phyloP scores from a whole-genome alignment of 495 filamentous ascomycete genomes.

The Penicillium cataractarum region DNA sequence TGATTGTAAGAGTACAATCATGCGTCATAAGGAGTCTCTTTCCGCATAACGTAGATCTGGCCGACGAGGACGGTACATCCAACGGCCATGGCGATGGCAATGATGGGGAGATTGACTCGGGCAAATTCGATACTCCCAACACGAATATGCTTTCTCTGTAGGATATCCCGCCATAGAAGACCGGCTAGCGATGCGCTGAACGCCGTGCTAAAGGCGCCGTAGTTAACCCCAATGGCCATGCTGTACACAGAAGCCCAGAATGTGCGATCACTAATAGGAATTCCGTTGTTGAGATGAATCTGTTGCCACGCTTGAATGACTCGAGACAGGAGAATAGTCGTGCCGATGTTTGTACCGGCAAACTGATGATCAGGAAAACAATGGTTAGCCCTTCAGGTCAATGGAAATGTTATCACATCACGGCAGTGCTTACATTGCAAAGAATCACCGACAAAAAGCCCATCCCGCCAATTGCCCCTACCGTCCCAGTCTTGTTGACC shows the following conservation, averaged over 20 bases:
- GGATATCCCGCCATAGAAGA: constrained; percentile 67
- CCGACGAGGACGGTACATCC: constrained; percentile 61
- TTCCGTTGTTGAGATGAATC: constrained; percentile 50
- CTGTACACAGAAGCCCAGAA: constrained; percentile 70
- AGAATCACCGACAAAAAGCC: constrained; percentile 67
- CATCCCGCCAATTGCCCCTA: constrained; percentile 68
- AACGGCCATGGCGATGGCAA: constrained; percentile 65
- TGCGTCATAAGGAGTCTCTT: constrained; percentile 26
- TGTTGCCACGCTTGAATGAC: constrained; percentile 64
- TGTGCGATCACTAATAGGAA: constrained; percentile 55
- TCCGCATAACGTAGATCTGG: constrained; percentile 58
- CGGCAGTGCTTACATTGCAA: constrained; percentile 60
- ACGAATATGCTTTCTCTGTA: constrained; percentile 62
- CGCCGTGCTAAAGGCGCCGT: constrained; percentile 67
- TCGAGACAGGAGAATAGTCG: constrained; percentile 66
- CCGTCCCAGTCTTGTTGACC: constrained; percentile 65
- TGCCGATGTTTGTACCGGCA: constrained; percentile 71
- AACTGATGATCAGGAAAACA: constrained; percentile 45
- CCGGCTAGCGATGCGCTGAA: constrained; percentile 70
- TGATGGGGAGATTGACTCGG: constrained; percentile 66
- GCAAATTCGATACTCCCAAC: constrained; percentile 62
- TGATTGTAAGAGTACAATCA: neutral
- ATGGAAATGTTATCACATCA: neutral
- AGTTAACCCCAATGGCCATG: constrained; percentile 72
- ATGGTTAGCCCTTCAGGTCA: neutral